Base-by-base conservation (phyloP, 1,284 basidiomycete species). In the Boletus mariae region DNA sequence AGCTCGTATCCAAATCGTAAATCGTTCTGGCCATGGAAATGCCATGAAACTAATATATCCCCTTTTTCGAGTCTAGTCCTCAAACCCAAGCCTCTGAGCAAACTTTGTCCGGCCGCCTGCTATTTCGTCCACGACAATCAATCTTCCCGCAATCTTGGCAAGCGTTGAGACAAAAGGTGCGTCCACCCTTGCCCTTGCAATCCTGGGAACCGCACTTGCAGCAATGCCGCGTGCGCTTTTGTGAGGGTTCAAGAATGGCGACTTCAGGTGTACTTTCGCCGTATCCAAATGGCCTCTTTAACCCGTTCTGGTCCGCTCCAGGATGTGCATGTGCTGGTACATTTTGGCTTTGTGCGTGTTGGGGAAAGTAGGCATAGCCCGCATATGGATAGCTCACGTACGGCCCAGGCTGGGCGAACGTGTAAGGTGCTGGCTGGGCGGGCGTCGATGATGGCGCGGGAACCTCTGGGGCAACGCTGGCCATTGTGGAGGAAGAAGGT, bases 101-200 rank as follows among this genome's bases (percentile, higher is more conserved):
- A 53, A 76, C 77, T 68, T 85, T 84, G 63, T 88, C 87, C 7
- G 87, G 87, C 42, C 84, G 71, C 64, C 86, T 77, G 63, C 82
- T 85, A 62, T 87, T 89, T 67, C 86, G 74, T 35, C 86, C 86
- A 61, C 77, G 82, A 64, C 86, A 89, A 26, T 84, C 83, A 58
- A 83, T 61, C 72, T 83, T 84, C 20, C 85, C 84, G 64, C 87
- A 89, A 67, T 89, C 86, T 71, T 87, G 84, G 61, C 86, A 89
- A 42, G 79, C 73, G 64, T 83, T 87, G 59, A 71, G 73, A 65
- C 86, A 89, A 64, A 86, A 87, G 44, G 73, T 73, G 28, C 84
- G 73, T 8, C 86, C 86, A 10, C 86, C 86, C 59, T 88, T 89
- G 45, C 86, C 86, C 66, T 89, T 89, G 68, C 86, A 89, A 26